Evolutionary conservation across 2,329 filamentous ascomycete genomes (phyloP), one percentile per base, ranked within the genome.

Genomic region (Metarhizium sp.): DNA sequence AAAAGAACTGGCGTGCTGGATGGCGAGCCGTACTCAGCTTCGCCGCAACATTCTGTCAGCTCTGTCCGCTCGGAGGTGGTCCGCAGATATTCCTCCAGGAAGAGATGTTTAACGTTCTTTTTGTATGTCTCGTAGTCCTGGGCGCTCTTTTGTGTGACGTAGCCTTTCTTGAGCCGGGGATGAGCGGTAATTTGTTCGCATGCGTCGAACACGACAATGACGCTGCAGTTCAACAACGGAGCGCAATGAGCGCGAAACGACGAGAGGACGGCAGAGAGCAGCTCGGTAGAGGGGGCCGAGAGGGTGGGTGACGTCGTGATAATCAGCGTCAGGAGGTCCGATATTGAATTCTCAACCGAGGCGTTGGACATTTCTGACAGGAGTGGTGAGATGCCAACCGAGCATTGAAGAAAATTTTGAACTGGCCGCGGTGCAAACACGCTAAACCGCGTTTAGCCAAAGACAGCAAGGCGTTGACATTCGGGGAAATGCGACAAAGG

Each of bases 301-400:
- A 79, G 79, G 0, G 78, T 81, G 0, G 78, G 73, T 2, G 79
- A 81, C 0, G 78, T 81, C 1, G 79, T 81, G 59, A 82, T 72
- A 50, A 81, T 72, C 18, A 70, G 61, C 0, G 69, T 71, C 8
- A 57, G 30, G 5, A 55, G 52, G 38, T 43, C 25, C 43, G 34
- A 16, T 25, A 53, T 43, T 42, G 47, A 30, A n/a, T 34, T 14
- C 20, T 54, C 52, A 42, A 18, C 32, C 14, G 47, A 34, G 48
- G 48, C 16, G 18, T 20, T 48, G 45, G 7, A 29, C 45, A 30
- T 48, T 18, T 20, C 38, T 40, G 38, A 2, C 38, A 16, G 14
- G 3, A 40, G 13, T 40, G 38, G 2, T 40, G 38, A 40, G 13
- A 11, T 40, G 38, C 6, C 11, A 40, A 40, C 38, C 8, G 38